Base-by-base conservation (phyloP, 345 rosid species). In the Gossypium australe region DNA sequence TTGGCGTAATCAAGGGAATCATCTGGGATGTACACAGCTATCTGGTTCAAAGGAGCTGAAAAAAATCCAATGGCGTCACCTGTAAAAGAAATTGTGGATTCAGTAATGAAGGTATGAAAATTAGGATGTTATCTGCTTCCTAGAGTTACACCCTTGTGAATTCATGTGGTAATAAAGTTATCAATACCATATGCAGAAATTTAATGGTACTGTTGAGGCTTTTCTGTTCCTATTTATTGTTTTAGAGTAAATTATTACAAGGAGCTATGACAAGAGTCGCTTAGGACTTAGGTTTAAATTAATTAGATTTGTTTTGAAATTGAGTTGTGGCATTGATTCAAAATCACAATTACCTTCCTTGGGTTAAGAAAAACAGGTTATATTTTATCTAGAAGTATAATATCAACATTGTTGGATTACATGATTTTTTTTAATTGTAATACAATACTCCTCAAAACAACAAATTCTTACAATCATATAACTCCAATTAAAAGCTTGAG, bases 51-150 rank as follows among this genome's bases (percentile, higher is more conserved):
- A 67, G 98, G 90, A 82, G 89, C 87, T 61, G 94, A 88, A 80
- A 87, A 89, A 72, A 80, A 78, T 73, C 99, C 99, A 74, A 95
- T 75, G 59, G 92, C 78, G 24, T 85, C 87, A 81, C 94, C 99
- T 94, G 87, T 67, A 67, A 80, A 80, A 81, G 29, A 65, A 73
- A 69, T 73, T 27, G 73, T 44, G 16, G 67, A 20, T 18, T 76
- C 13, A 56, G 68, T 45, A 75, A 67, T 11, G 17, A 12, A 53
- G 55, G 61, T 38, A 16, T 8, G 11, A 1, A 66, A 25, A 25
- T 10, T 27, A 22, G 41, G 38, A 59, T 2, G 70, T 49, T 52
- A 47, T 47, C 44, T 75, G 34, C 18, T 27, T 68, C 45, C 44
- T 68, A 25, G 4, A 16, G 24, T 69, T 25, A 17, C 20, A 11